These are phyloP conservation scores for Venturia aucupariae DNA, from an alignment of 2,329 filamentous ascomycete genomes.

Conservation along the genomic window DNA sequence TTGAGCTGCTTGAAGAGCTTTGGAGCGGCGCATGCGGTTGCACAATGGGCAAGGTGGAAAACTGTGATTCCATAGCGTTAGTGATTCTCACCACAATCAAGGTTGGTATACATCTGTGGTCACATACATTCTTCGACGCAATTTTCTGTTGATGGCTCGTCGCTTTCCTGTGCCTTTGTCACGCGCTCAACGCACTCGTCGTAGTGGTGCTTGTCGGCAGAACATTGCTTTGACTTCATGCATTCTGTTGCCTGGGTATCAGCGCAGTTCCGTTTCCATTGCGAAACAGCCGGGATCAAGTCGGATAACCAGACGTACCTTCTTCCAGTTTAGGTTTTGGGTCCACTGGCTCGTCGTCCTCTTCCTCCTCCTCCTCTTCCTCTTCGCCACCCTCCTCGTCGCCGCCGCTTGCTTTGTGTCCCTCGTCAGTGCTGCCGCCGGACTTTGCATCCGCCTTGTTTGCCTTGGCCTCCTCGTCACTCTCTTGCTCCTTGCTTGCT, in stretches of 20 bases:
- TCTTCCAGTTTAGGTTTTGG: conserved; percentile 83
- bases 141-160: conserved; percentile 76
- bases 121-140: conserved; percentile 98
- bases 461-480: conserved; percentile 31
- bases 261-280: conserved; percentile 11
- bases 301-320: conserved; percentile 51
- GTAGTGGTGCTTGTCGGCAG: conserved; percentile 90
- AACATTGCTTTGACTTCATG: conserved; percentile 75
- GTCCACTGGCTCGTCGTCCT: conserved; percentile 74
- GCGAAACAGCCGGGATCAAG: not conserved
- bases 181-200: conserved; percentile 97
- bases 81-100: conserved; percentile 15
- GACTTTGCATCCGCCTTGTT: conserved; percentile 34
- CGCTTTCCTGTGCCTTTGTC: conserved; percentile 53
- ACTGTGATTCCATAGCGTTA: conserved; percentile 44
- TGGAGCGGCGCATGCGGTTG: conserved; percentile 82
- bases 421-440: conserved; percentile 33
- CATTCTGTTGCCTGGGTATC: conserved; percentile 56
- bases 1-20: conserved; percentile 92
- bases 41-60: conserved; percentile 98
- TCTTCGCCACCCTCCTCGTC: conserved; percentile 52
- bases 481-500: conserved; percentile 36
- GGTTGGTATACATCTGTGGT: not conserved
- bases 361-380: conserved; percentile 71
- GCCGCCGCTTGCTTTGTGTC: conserved; percentile 51